Conservation (phyloP, 305 asterid species). For the Andrographis paniculata region DNA sequence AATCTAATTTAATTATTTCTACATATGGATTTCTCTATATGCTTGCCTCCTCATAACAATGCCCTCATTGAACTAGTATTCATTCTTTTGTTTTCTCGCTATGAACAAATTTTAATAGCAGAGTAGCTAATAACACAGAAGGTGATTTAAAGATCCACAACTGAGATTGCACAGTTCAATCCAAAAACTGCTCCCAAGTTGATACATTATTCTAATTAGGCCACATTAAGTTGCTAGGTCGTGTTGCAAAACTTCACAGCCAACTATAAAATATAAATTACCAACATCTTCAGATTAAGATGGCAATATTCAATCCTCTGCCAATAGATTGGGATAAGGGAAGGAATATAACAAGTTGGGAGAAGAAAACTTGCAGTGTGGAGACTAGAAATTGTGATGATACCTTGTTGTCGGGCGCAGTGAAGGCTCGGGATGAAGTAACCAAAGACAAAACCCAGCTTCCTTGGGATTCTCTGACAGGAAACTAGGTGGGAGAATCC, state of each 20-base stretch:
- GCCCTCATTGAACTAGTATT: no score
- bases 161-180: no score
- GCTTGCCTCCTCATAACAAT: no score
- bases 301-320: not conserved
- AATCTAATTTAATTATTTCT: slow-evolving; percentile 1
- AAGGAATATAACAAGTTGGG: not conserved
- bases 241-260: no score
- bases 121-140: no score
- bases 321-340: slow-evolving; percentile 1
- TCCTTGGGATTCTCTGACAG: slow-evolving; percentile 81
- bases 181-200: no score
- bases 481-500: slow-evolving; percentile 91
- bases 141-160: no score
- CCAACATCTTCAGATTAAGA: not conserved
- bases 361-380: not conserved
- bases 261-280: no score
- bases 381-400: slow-evolving; percentile 12
- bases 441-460: slow-evolving; percentile 96
- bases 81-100: no score
- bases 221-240: no score
- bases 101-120: no score
- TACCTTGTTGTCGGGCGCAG: slow-evolving; percentile 78
- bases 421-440: slow-evolving; percentile 93
- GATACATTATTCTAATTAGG: no score
- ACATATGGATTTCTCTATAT: not conserved